Percentiles rank a stretch among this genome's conserved stretches.
These are phyloP conservation scores for Aspergillus sparsus DNA, from an alignment of 495 filamentous ascomycete species.

Conservation along the genomic window DNA sequence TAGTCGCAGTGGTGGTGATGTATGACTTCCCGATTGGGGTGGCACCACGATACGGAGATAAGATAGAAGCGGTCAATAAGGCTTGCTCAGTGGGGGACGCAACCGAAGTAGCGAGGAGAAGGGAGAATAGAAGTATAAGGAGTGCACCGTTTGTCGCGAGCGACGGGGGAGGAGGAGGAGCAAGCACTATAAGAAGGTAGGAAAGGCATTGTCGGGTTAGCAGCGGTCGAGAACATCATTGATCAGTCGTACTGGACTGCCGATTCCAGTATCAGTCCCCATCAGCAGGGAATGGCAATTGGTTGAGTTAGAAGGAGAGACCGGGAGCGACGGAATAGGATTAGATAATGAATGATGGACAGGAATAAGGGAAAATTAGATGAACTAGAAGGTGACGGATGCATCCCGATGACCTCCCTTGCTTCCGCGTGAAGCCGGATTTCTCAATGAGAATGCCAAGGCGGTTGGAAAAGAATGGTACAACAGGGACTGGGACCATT, in stretches of 20 bases:
- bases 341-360: conserved; percentile 29
- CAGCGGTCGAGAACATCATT: conserved; percentile 28
- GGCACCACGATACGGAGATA: conserved; percentile 15
- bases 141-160: conserved; percentile 18
- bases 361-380: conserved; percentile 10
- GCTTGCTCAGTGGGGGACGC: conserved; percentile 13
- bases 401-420: conserved; percentile 20
- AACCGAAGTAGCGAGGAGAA: conserved; percentile 11
- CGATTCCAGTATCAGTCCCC: conserved; percentile 28
- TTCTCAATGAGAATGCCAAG: conserved; percentile 9
- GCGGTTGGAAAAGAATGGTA: conserved; percentile 5
- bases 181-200: conserved; percentile 29
- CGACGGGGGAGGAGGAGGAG: conserved; percentile 20
- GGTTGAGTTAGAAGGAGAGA: conserved; percentile 15
- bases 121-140: conserved; percentile 9
- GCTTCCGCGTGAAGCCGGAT: conserved; percentile 29
- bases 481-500: conserved; percentile 3
- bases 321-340: conserved; percentile 29
- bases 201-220: conserved; percentile 26
- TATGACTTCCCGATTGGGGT: conserved; percentile 23
- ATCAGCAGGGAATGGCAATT: conserved; percentile 22
- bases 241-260: conserved; percentile 20
- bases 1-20: conserved; percentile 11
- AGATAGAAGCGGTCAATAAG: conserved; percentile 18
- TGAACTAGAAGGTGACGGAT: conserved; percentile 25